Conservation (phyloP, 257 asterid species). For the Ocimum tenuiflorum region DNA sequence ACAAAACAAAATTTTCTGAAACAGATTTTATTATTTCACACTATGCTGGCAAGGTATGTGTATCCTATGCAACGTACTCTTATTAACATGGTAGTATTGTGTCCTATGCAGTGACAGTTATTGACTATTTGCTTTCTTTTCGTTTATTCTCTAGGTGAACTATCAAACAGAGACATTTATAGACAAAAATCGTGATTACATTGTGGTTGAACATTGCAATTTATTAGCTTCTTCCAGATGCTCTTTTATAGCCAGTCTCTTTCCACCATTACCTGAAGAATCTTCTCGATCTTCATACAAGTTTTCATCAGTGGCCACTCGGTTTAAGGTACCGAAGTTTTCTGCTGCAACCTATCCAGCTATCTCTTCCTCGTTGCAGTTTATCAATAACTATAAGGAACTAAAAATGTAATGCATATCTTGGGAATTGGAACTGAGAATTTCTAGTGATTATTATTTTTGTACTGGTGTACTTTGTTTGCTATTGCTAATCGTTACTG, state of each 20-base stretch:
- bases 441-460: not conserved
- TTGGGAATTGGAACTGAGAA: not conserved
- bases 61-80: slow-evolving; percentile 21
- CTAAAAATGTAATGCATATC: not conserved
- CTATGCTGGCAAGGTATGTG: slow-evolving; percentile 98
- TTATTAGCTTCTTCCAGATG: slow-evolving; percentile 82
- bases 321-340: slow-evolving; percentile 65
- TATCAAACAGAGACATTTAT: slow-evolving; percentile 82
- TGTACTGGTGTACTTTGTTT: not conserved
- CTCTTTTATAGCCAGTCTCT: slow-evolving; percentile 66
- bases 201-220: slow-evolving; percentile 94
- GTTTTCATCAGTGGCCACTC: slow-evolving; percentile 95
- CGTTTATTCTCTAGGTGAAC: slow-evolving; percentile 58
- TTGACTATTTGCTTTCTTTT: slow-evolving; percentile 18
- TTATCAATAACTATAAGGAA: not conserved
- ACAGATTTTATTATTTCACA: slow-evolving; percentile 89
- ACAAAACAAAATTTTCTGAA: slow-evolving; percentile 84
- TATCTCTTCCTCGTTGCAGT: not conserved
- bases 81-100: not conserved
- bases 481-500: not conserved
- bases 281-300: slow-evolving; percentile 91
- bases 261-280: slow-evolving; percentile 84
- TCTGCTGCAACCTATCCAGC: slow-evolving; percentile 14
- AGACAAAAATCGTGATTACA: slow-evolving; percentile 95
- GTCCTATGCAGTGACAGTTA: not conserved